Evolutionary conservation across 345 rosid species (phyloP).

Genomic region (Populus tremula): DNA sequence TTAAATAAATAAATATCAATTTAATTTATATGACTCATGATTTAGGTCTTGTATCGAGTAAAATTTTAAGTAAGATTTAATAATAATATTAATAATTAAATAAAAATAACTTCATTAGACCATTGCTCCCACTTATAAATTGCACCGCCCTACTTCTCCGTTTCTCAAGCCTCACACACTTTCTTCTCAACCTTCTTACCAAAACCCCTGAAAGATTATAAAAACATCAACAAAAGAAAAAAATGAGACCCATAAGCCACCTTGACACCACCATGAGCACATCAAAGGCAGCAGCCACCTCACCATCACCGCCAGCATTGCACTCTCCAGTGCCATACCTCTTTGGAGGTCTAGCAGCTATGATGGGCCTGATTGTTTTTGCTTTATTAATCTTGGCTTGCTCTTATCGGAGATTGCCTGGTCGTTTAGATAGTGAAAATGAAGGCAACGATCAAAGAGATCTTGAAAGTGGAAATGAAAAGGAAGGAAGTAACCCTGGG

Average conservation of each 20-base stretch:
- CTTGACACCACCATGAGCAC: constrained; percentile 15
- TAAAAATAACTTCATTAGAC: too few species aligned
- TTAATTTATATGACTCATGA: too few species aligned
- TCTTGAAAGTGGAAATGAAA: constrained; percentile 14
- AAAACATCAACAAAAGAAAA: neutral
- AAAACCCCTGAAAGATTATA: neutral
- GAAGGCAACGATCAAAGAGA: constrained; percentile 1
- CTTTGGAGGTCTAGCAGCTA: constrained; percentile 92
- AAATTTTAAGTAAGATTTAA: too few species aligned
- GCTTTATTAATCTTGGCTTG: constrained; percentile 87
- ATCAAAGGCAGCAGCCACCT: neutral
- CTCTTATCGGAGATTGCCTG: constrained; percentile 89
- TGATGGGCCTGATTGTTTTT: constrained; percentile 87
- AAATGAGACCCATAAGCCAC: constrained; percentile 28
- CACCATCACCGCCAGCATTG: constrained; percentile 45
- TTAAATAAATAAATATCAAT: too few species aligned
- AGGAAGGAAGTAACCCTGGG: neutral
- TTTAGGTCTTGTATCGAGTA: too few species aligned
- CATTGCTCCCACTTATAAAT: constrained; percentile 30
- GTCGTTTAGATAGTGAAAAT: constrained; percentile 15
- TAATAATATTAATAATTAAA: too few species aligned
- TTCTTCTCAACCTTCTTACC: neutral
- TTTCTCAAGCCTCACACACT: constrained; percentile 12
- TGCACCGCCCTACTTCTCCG: neutral
- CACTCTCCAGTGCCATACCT: constrained; percentile 95